Evolutionary conservation across 2,329 filamentous ascomycete species (phyloP).

Genomic region (Fulvia fulva): DNA sequence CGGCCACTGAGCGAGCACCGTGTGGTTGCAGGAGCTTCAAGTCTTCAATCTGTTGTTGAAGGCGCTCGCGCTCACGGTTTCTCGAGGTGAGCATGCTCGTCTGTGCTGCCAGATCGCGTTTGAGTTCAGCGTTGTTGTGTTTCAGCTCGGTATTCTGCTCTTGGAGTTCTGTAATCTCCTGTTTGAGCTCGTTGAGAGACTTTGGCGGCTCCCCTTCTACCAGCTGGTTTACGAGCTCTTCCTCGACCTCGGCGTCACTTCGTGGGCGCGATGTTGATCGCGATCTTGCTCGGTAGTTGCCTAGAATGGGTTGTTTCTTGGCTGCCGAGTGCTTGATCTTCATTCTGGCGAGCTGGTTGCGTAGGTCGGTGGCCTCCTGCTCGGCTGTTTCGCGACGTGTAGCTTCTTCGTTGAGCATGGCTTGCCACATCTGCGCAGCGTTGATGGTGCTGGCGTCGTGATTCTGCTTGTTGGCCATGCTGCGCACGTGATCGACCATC

Average conservation of each 20-base stretch:
- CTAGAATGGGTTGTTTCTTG: too few species aligned
- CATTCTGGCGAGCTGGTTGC: slow-evolving; percentile 66
- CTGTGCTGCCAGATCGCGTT: slow-evolving; percentile 89
- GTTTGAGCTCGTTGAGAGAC: slow-evolving; percentile 77
- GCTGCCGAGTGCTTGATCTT: slow-evolving; percentile 40
- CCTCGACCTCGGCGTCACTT: slow-evolving; percentile 32
- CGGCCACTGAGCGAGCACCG: slow-evolving; percentile 55
- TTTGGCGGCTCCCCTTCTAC: slow-evolving; percentile 44
- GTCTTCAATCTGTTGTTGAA: slow-evolving; percentile 97
- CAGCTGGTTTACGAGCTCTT: slow-evolving; percentile 37
- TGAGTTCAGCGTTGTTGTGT: slow-evolving; percentile 90
- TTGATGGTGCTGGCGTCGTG: slow-evolving; percentile 25
- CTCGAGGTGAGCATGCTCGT: slow-evolving; percentile 96
- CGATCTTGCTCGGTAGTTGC: too few species aligned
- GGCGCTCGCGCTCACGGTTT: slow-evolving; percentile 87
- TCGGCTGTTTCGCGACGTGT: slow-evolving; percentile 84
- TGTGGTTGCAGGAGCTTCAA: slow-evolving; percentile 82
- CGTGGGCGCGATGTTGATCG: slow-evolving; percentile 28
- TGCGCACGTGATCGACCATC: slow-evolving; percentile 74
- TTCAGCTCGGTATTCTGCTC: slow-evolving; percentile 63
- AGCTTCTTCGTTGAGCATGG: slow-evolving; percentile 87
- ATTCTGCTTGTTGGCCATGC: slow-evolving; percentile 42
- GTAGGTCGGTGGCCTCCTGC: slow-evolving; percentile 77
- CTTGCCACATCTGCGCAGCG: slow-evolving; percentile 80
- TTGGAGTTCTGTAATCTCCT: slow-evolving; percentile 69